Percentiles rank a stretch among this genome's conserved stretches.
Evolutionary conservation across 1,284 basidiomycete species (phyloP).

Genomic region (Microbotryomycetes sp.): DNA sequence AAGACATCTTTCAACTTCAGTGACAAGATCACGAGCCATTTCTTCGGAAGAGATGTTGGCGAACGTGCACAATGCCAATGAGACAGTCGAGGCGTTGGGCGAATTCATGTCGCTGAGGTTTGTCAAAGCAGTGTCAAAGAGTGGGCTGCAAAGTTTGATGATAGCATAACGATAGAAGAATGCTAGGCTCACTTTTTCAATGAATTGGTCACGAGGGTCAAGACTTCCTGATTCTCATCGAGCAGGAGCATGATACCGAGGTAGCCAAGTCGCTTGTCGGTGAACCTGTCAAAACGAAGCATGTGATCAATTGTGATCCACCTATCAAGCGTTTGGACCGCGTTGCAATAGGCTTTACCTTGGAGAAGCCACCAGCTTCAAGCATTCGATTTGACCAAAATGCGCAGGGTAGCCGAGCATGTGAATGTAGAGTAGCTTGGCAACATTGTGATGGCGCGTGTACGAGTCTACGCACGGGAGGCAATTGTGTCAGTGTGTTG

Average conservation of each 20-base stretch:
- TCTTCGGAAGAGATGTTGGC: slow-evolving; percentile 99
- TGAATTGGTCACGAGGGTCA: slow-evolving; percentile 96
- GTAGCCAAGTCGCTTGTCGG: slow-evolving; percentile 95
- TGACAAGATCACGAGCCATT: slow-evolving; percentile 92
- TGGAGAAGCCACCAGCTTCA: slow-evolving; percentile 97
- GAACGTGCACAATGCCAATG: slow-evolving; percentile 94
- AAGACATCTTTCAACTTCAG: slow-evolving; percentile 95
- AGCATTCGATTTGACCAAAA: slow-evolving; percentile 98
- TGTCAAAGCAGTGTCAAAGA: background rate
- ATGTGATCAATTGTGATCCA: too few relatives aligned
- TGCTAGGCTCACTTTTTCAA: slow-evolving; percentile 78
- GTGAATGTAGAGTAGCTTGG: slow-evolving; percentile 97
- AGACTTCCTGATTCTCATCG: slow-evolving; percentile 96
- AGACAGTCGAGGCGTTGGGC: slow-evolving; percentile 98
- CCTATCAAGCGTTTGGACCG: background rate
- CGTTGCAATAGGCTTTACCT: slow-evolving; percentile 42
- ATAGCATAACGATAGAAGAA: background rate
- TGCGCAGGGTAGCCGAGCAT: slow-evolving; percentile 99
- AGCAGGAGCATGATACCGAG: slow-evolving; percentile 95
- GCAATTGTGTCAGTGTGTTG: background rate
- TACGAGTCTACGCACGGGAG: slow-evolving; percentile 56
- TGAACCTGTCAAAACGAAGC: slow-evolving; percentile 51
- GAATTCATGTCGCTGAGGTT: slow-evolving; percentile 90
- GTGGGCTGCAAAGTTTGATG: background rate
- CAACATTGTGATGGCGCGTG: slow-evolving; percentile 91